Evolutionary conservation across 2,329 filamentous ascomycete genomes (phyloP).

Genomic region (Scopulariopsis brevicaulis): DNA sequence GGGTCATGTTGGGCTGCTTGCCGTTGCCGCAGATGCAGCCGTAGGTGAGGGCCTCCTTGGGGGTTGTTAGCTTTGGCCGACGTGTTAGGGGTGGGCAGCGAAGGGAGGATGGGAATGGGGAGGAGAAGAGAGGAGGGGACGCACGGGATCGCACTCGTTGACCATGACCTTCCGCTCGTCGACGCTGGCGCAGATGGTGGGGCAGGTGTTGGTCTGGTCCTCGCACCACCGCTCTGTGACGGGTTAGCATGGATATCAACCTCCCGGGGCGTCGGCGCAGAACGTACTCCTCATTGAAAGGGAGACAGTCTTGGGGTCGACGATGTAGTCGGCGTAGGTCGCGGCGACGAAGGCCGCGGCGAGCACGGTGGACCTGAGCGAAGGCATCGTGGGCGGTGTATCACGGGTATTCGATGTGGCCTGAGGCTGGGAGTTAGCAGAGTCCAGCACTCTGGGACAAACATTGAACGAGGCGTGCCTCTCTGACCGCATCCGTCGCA

Average conservation of each 20-base stretch:
- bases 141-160: slow-evolving; percentile 60
- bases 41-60: slow-evolving; percentile 53
- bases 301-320: slow-evolving; percentile 51
- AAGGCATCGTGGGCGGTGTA: slow-evolving; percentile 34
- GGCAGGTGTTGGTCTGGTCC: slow-evolving; percentile 52
- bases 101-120: not conserved
- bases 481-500: too few species aligned
- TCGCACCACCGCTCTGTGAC: slow-evolving; percentile 50
- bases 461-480: too few species aligned
- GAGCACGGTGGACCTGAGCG: slow-evolving; percentile 39
- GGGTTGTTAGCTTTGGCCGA: not conserved
- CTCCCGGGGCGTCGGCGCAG: not conserved
- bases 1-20: slow-evolving; percentile 56
- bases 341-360: slow-evolving; percentile 39
- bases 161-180: slow-evolving; percentile 35
- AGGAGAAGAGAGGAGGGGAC: slow-evolving; percentile 9
- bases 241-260: not conserved
- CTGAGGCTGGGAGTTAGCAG: slow-evolving; percentile 1
- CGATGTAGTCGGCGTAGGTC: slow-evolving; percentile 44
- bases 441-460: not conserved
- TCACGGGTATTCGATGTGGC: not conserved
- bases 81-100: not conserved
- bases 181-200: slow-evolving; percentile 57
- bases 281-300: slow-evolving; percentile 38
- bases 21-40: slow-evolving; percentile 61